Evolutionary conservation across 768 basidiomycete species (phyloP).

Genomic region (Leucogyrophana mollusca): DNA sequence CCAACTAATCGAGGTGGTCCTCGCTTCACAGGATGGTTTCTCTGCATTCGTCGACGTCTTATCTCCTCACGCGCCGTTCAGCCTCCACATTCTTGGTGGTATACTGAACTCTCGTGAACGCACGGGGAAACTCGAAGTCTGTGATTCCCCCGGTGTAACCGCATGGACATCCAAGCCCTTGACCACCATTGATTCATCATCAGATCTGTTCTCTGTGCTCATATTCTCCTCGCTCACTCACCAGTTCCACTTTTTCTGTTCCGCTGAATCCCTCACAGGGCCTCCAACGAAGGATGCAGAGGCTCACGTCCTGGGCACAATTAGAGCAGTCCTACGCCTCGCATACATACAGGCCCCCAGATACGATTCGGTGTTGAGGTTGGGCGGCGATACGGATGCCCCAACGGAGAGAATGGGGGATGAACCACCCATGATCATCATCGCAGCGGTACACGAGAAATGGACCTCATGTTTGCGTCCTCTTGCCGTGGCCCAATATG

Average conservation of each 20-base stretch:
- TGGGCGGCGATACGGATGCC: neutral
- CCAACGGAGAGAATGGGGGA: neutral
- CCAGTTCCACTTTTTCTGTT: conserved; percentile 18
- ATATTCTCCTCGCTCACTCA: conserved; percentile 10
- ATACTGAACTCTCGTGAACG: conserved; percentile 17
- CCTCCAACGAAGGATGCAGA: conserved; percentile 6
- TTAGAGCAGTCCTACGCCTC: conserved; percentile 8
- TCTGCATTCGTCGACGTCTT: too few species aligned
- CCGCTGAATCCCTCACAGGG: conserved; percentile 4
- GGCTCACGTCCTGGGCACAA: conserved; percentile 13
- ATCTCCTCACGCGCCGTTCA: conserved; percentile 12
- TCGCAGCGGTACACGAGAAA: conserved; percentile 2
- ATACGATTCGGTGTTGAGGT: conserved; percentile 8
- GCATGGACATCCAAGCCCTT: conserved; percentile 14
- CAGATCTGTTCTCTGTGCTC: conserved; percentile 16
- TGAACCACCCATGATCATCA: conserved; percentile 13
- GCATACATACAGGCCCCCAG: conserved; percentile 1
- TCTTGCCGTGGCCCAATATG: neutral
- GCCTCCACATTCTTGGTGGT: conserved; percentile 14
- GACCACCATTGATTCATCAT: neutral
- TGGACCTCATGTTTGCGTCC: conserved; percentile 4
- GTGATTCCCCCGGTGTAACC: conserved; percentile 11
- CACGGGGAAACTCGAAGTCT: conserved; percentile 4
- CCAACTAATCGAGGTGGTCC: neutral
- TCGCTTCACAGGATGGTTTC: too few species aligned